Conservation (phyloP, 352 stramenopile genomes). For the Phytophthora chlamydospora region DNA sequence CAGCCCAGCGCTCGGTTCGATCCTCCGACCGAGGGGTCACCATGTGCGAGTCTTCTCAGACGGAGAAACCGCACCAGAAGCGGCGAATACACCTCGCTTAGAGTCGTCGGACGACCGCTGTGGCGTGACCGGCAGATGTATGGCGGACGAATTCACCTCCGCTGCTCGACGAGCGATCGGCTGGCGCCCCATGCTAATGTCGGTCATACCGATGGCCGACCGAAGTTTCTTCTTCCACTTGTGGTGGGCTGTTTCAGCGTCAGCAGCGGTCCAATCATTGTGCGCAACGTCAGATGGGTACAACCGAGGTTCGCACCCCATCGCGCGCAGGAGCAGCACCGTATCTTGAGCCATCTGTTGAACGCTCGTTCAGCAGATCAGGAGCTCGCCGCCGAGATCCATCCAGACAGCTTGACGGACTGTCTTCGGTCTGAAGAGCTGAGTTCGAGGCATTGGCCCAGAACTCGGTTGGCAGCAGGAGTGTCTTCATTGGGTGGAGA, state of each 20-base stretch:
- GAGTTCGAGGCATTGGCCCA: neutral
- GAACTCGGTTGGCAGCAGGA: slow-evolving; percentile 7
- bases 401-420: neutral
- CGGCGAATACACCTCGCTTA: no score
- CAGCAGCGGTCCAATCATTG: neutral
- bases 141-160: neutral
- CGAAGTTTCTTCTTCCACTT: slow-evolving; percentile 5
- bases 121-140: no score
- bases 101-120: no score
- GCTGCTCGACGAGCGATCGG: neutral
- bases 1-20: neutral
- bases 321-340: slow-evolving; percentile 3
- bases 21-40: neutral
- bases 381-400: neutral
- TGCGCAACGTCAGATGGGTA: neutral
- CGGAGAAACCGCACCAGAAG: neutral
- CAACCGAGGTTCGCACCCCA: slow-evolving; percentile 5
- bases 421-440: neutral
- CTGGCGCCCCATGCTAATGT: neutral
- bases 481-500: neutral
- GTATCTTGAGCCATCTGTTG: neutral
- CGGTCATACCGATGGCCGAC: neutral
- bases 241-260: neutral
- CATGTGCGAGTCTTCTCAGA: slow-evolving; percentile 15
- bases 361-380: neutral